Conservation (phyloP, 495 filamentous ascomycete species). For the Pyronema omphalodes region DNA sequence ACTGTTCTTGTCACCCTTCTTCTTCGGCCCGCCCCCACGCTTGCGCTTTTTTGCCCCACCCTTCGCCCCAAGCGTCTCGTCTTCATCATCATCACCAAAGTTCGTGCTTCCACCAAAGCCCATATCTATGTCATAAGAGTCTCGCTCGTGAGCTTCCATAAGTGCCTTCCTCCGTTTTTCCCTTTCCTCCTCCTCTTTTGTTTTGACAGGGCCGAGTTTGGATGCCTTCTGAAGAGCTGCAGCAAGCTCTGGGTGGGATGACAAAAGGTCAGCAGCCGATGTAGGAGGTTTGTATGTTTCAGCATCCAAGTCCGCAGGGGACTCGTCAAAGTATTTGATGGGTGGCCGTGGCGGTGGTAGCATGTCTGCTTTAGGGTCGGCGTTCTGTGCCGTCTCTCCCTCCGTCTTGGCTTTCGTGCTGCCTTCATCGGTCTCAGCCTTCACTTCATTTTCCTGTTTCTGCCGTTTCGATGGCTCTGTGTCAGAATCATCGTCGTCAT, state of each 20-base stretch:
- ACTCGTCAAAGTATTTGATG: slow-evolving; percentile 24
- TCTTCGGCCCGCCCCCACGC: slow-evolving; percentile 8
- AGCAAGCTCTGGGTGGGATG: slow-evolving; percentile 55
- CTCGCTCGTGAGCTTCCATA: slow-evolving; percentile 56
- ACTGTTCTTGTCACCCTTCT: slow-evolving; percentile 44
- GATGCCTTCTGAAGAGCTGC: slow-evolving; percentile 76
- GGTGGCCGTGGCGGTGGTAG: slow-evolving; percentile 25
- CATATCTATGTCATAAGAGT: slow-evolving; percentile 83
- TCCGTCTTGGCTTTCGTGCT: slow-evolving; percentile 15
- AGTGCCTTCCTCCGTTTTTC: slow-evolving; percentile 53
- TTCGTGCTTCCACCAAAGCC: slow-evolving; percentile 70
- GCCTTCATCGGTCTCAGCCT: slow-evolving; percentile 10
- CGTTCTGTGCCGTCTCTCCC: neutral
- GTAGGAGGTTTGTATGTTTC: slow-evolving; percentile 25
- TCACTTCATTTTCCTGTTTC: slow-evolving; percentile 2
- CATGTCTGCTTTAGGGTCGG: slow-evolving; percentile 25
- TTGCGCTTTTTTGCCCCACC: slow-evolving; percentile 11
- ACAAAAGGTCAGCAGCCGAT: slow-evolving; percentile 37
- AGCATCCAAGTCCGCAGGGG: slow-evolving; percentile 2
- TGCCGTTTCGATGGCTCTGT: slow-evolving; percentile 29
- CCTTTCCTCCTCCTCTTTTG: slow-evolving; percentile 31
- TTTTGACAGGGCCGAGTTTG: slow-evolving; percentile 38
- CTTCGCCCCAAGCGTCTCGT: slow-evolving; percentile 11
- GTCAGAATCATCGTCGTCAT: slow-evolving; percentile 32
- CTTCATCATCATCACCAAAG: slow-evolving; percentile 23